Base-by-base conservation (phyloP, 2,329 filamentous ascomycete species). In the Xylariaceae sp. region DNA sequence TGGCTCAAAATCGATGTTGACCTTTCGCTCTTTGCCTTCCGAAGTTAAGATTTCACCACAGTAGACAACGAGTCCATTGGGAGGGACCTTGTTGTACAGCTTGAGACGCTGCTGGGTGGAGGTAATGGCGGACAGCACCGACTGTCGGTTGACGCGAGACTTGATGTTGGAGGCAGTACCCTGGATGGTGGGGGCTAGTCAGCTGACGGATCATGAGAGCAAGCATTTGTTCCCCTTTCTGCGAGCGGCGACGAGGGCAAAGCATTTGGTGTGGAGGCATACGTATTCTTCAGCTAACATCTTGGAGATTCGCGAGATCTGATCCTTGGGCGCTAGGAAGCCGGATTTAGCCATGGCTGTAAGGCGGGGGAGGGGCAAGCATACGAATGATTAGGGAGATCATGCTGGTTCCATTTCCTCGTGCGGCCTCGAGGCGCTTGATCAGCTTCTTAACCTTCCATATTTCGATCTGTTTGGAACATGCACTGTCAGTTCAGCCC, bases 221-320 rank as follows among this genome's bases (percentile, higher is more conserved):
- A 53, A 37, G 40, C 16, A 40, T 10, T 49, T 42, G 15, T 26
- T 32, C 3, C 6, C 12, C 41, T 43, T 13, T 13, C 41, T 34
- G 29, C 21, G 16, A 34, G 47, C 16, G 37, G 26, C 34, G 36
- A 40, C 9, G 30, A 22, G 51, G 39, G 41, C 26, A 41, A 15
- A n/a, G 39, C 6, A 32, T 26, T 36, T 7, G 39, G 49, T 42
- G 32, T 34, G 29, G 40, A 34, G 13, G n/a, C 88, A 63, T 82
- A 94, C 89, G 71, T 94, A 96, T 89, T 96, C 92, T 96, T 99
- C 94, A 79, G 95, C 95, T 86, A 99, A 88, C 94, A 99, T 99
- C 83, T 97, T 97, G 57, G 94, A 89, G 51, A 89, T 88, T 69
- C 92, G 87, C 43, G 94, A 97, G 61, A 99, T 84, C 77, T 99